These are phyloP conservation scores for Penicillium ochrochloron DNA, from an alignment of 495 filamentous ascomycete species.

Conservation along the genomic window DNA sequence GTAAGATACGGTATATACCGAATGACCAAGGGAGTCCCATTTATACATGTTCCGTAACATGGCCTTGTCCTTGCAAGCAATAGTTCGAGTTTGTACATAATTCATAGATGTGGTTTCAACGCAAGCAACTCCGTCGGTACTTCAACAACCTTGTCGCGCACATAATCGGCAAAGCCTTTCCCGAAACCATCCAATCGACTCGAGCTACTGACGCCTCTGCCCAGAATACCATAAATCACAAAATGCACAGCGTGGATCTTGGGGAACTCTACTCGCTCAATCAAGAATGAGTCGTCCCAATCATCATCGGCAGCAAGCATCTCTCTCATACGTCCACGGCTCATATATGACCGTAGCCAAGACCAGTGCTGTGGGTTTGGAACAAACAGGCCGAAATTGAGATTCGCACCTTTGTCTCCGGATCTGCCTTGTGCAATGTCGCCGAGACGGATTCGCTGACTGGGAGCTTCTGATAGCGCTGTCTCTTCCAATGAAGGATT, in stretches of 20 bases:
- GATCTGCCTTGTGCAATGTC: conserved; percentile 49
- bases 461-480: not conserved
- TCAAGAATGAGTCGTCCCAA: conserved; percentile 26
- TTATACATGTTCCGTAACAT: not conserved
- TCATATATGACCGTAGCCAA: conserved; percentile 53
- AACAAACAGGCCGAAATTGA: conserved; percentile 55
- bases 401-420: conserved; percentile 55
- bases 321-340: conserved; percentile 33
- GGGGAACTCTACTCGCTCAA: conserved; percentile 1
- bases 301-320: conserved; percentile 41
- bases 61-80: not conserved
- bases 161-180: not conserved
- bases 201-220: not conserved
- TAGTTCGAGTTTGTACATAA: not conserved
- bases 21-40: too few species aligned
- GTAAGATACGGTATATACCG: too few species aligned
- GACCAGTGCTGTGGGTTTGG: conserved; percentile 40
- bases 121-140: not conserved
- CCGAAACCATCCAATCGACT: not conserved
- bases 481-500: not conserved
- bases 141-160: not conserved
- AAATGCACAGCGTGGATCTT: conserved; percentile 1
- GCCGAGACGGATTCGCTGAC: conserved; percentile 35
- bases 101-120: not conserved
- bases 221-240: not conserved